Evolutionary conservation across 306 rosid genomes (phyloP).

Genomic region (Morella rubra): DNA sequence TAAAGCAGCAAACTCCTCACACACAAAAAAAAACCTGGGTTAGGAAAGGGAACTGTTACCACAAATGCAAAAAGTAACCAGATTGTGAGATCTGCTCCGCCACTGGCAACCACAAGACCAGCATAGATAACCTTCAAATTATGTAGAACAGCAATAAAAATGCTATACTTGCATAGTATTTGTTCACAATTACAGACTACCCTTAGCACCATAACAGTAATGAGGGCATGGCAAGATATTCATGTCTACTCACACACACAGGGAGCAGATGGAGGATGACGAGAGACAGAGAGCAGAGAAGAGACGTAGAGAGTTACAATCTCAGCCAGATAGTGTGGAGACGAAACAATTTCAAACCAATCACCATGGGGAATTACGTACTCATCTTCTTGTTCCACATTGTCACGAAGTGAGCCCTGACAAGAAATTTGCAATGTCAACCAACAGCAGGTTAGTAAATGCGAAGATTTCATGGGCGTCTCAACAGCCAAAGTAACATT

Average conservation of each 20-base stretch:
- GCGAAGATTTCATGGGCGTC: background rate
- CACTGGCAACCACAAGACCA: conserved; percentile 77
- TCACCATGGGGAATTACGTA: conserved; percentile 81
- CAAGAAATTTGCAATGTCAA: conserved; percentile 31
- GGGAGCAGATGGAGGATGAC: background rate
- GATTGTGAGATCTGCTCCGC: conserved; percentile 70
- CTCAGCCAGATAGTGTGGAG: conserved; percentile 90
- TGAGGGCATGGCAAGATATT: background rate
- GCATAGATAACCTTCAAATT: conserved; percentile 68
- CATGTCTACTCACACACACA: background rate
- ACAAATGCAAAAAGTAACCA: conserved; percentile 81
- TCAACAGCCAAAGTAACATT: background rate
- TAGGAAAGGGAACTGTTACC: conserved; percentile 45
- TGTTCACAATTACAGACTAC: background rate
- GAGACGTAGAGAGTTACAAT: conserved; percentile 56
- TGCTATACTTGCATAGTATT: background rate
- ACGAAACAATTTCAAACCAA: conserved; percentile 83
- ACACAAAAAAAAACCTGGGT: conserved; percentile 12
- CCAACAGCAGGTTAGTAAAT: background rate
- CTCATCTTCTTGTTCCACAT: conserved; percentile 45
- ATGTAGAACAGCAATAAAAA: conserved; percentile 7
- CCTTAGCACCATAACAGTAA: background rate
- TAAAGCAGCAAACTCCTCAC: background rate
- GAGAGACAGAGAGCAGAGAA: conserved; percentile 30
- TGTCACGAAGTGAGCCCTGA: conserved; percentile 77